Evolutionary conservation across 2,329 filamentous ascomycete genomes (phyloP), one percentile per base, ranked within the genome.

Genomic region (Aspergillus hortae): DNA sequence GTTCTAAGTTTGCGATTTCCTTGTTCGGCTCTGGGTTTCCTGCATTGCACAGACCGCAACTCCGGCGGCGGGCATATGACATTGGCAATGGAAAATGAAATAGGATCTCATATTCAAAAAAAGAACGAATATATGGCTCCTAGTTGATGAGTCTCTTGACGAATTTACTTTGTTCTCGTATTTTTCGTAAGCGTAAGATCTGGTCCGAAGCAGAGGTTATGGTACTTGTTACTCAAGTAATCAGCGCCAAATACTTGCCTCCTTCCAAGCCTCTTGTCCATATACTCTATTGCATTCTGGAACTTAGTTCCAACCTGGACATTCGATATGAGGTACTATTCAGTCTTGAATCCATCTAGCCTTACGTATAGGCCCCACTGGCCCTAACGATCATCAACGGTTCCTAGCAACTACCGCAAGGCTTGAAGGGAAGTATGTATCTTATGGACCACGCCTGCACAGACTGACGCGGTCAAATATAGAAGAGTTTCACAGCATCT

Each of bases 1-100:
- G 73, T 99, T 99, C 86, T 99, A 96, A 87, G 81, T 83, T 79
- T 72, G 64, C 61, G 61, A 66, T 71, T 71, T 71, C 61, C 67
- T 71, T 71, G 66, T 70, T 70, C 65, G 68, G 68, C 67, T 69
- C 65, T 70, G 68, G 68, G 68, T 71, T 69, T 70, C 63, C 61
- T 68, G 65, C 67, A 67, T 69, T 70, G 68, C 67, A 67, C 62
- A 62, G 57, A 56, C 61, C 61, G 61, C 64, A 68, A 60, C 58
- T 58, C 55, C 61, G 57, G 66, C 62, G 67, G 64, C 63, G 65
- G 61, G 64, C 58, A 66, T 66, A 70, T 67, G 67, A 69, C 63
- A 58, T 64, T 67, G 67, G 67, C 68, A 70, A 69, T 70, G 68
- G 67, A 66, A 64, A 69, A 69, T 70, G 67, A 68, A 68, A 70